Percentiles rank a stretch among this genome's conserved stretches.
Conservation (phyloP, 169 alveolate genomes). For the Cystoisospora suis region DNA sequence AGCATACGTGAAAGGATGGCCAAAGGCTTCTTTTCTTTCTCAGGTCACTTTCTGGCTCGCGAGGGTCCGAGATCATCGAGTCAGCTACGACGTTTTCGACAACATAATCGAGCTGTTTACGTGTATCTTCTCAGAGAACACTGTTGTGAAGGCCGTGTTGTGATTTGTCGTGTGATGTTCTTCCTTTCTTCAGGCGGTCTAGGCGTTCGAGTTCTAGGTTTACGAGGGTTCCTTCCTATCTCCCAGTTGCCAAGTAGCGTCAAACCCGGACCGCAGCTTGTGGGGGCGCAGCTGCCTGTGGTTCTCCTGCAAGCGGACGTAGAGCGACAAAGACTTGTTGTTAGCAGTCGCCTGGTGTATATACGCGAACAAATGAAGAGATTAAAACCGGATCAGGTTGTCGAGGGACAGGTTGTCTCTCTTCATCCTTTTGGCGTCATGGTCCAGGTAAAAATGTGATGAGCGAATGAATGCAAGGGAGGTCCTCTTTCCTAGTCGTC, state of each 20-base stretch:
- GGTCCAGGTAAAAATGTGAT: neutral
- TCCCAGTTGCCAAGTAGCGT: constrained; percentile 1
- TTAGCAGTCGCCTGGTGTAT: neutral
- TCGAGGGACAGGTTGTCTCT: constrained; percentile 11
- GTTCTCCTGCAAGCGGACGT: constrained; percentile 38
- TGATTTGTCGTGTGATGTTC: too few relatives aligned
- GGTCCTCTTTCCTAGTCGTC: too few relatives aligned
- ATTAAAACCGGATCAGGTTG: neutral
- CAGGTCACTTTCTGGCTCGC: too few relatives aligned
- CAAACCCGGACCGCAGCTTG: neutral
- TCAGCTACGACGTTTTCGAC: too few relatives aligned
- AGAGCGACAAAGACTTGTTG: constrained; percentile 24
- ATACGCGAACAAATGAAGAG: constrained; percentile 10
- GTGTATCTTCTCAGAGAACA: too few relatives aligned
- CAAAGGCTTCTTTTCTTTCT: too few relatives aligned
- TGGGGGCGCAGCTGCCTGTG: constrained; percentile 35
- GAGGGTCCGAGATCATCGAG: too few relatives aligned
- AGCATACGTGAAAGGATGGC: too few relatives aligned
- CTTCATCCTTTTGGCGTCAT: constrained; percentile 42
- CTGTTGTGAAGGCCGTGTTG: too few relatives aligned
- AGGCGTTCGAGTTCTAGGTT: constrained; percentile 33
- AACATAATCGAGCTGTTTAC: too few relatives aligned
- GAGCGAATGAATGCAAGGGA: too few relatives aligned
- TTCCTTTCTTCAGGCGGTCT: constrained; percentile 32
- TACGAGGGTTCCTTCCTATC: constrained; percentile 41